phyloP scores from a whole-genome alignment of 2,329 filamentous ascomycete genomes.

The Monosporascus sp. region DNA sequence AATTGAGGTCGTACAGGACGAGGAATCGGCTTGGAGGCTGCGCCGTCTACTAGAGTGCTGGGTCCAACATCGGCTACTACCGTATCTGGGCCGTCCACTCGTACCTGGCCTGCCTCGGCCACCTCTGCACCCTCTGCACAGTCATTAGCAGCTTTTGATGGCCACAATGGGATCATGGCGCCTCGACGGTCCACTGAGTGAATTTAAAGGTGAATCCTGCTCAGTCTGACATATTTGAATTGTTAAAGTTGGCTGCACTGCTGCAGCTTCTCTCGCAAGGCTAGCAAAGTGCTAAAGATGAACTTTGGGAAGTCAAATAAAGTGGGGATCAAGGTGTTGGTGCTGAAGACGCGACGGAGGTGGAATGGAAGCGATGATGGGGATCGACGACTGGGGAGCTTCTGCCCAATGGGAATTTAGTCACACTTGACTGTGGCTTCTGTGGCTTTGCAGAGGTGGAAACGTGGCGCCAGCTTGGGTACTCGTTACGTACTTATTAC shows the following conservation, averaged over 20 bases:
- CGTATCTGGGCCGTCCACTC: conserved; percentile 26
- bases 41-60: conserved; percentile 7
- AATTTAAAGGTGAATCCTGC: neutral
- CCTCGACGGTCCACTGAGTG: conserved; percentile 4
- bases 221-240: neutral
- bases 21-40: conserved; percentile 7
- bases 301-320: no score
- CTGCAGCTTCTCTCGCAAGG: no score
- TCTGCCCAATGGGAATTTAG: no score
- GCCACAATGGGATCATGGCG: conserved; percentile 42
- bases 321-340: no score
- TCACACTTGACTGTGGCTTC: no score
- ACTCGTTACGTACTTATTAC: no score
- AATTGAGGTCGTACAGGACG: conserved; percentile 21
- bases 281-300: no score
- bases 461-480: no score
- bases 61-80: conserved; percentile 24
- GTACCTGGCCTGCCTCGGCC: conserved; percentile 8
- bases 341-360: no score
- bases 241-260: neutral
- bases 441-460: no score
- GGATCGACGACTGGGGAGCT: no score
- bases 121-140: conserved; percentile 9
- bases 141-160: conserved; percentile 31
- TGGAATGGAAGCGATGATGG: no score